These are phyloP conservation scores for Phytophthora aleatoria DNA, from an alignment of 352 stramenopile genomes.

Conservation along the genomic window DNA sequence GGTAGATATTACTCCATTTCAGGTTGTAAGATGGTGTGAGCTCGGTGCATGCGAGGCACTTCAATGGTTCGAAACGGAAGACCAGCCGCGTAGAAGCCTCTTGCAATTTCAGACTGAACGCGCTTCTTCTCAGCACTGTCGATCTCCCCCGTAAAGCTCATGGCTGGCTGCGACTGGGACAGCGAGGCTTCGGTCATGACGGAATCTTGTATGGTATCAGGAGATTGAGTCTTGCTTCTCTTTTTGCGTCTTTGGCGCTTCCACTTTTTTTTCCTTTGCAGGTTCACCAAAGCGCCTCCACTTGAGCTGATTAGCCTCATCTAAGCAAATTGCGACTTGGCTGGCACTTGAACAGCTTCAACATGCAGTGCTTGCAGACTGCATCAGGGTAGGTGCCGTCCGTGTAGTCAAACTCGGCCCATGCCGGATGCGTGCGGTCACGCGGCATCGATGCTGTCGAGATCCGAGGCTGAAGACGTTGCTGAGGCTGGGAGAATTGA, in stretches of 20 bases:
- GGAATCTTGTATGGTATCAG: background rate
- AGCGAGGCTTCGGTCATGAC: background rate
- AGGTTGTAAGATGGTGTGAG: background rate
- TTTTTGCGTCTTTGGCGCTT: slow-evolving; percentile 5
- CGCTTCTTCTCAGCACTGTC: background rate
- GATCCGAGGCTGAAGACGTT: background rate
- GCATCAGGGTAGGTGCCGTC: background rate
- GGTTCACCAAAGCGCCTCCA: slow-evolving; percentile 8
- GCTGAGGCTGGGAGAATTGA: background rate
- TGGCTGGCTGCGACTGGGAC: background rate
- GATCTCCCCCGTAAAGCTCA: background rate
- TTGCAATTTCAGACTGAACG: background rate
- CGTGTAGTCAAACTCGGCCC: background rate
- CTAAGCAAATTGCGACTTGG: slow-evolving; percentile 3
- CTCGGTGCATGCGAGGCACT: background rate
- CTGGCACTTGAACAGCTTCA: background rate
- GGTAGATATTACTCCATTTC: background rate
- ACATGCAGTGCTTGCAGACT: slow-evolving; percentile 4
- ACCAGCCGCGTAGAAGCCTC: background rate
- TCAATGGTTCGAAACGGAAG: background rate
- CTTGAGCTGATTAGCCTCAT: slow-evolving; percentile 4
- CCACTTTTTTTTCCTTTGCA: background rate
- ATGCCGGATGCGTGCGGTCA: background rate
- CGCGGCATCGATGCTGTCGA: background rate
- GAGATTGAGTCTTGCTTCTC: background rate